Conservation (phyloP, 768 basidiomycete genomes). For the Lactarius hengduanensis region DNA sequence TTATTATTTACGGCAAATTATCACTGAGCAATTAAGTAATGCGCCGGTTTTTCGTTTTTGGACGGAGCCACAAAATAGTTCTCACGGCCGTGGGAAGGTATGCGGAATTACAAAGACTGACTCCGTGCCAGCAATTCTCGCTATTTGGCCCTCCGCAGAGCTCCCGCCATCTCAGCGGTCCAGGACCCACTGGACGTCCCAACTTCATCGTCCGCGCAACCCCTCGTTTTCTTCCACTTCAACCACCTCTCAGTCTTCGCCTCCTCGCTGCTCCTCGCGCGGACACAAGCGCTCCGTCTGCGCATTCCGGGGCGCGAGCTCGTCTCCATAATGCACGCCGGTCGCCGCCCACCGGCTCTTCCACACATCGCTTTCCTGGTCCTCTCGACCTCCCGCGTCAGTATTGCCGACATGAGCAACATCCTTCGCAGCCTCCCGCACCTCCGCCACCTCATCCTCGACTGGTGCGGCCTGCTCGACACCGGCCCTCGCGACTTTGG, state of each 20-base stretch:
- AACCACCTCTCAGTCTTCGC: conserved; percentile 52
- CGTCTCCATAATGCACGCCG: conserved; percentile 19
- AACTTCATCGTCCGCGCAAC: conserved; percentile 65
- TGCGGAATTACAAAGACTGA: no score
- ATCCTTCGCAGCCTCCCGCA: conserved; percentile 49
- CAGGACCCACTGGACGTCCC: conserved; percentile 38
- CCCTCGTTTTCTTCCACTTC: conserved; percentile 71
- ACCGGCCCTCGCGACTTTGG: conserved; percentile 42
- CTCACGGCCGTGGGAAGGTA: no score
- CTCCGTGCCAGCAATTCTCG: conserved; percentile 58
- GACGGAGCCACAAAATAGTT: no score
- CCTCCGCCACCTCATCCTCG: conserved; percentile 52
- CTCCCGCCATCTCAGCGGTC: conserved; percentile 33
- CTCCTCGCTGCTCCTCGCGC: conserved; percentile 42
- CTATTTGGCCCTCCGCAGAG: conserved; percentile 53
- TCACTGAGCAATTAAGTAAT: no score
- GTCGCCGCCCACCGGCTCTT: conserved; percentile 33
- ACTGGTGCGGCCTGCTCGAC: conserved; percentile 57
- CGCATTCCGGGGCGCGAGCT: conserved; percentile 70
- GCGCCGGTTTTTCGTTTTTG: no score
- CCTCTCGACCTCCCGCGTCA: conserved; percentile 65
- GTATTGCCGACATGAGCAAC: conserved; percentile 51
- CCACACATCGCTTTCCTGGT: conserved; percentile 45
- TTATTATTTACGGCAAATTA: no score
- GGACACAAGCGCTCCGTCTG: conserved; percentile 58